Percentiles rank a stretch among this genome's conserved stretches.
Evolutionary conservation across 2,329 filamentous ascomycete genomes (phyloP).

Genomic region (Cytospora schulzeri): DNA sequence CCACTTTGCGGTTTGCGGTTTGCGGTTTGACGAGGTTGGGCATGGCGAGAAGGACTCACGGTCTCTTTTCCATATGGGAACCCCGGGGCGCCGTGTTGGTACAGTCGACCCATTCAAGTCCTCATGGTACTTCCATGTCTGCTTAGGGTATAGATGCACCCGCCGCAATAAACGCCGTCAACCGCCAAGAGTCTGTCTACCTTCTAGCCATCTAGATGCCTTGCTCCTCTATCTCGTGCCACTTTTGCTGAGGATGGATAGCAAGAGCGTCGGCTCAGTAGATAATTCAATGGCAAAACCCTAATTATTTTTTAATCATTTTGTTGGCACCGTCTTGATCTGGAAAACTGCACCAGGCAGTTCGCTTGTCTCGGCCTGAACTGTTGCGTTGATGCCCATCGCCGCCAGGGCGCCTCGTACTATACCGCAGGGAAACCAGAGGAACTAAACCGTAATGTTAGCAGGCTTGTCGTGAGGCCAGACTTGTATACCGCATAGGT

Average conservation of each 20-base stretch:
- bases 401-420: constrained; percentile 91
- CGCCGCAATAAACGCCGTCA: constrained; percentile 21
- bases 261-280: background rate
- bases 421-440: constrained; percentile 94
- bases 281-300: background rate
- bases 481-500: constrained; percentile 2
- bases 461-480: constrained; percentile 2
- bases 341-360: constrained; percentile 91
- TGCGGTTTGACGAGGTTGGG: constrained; percentile 12
- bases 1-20: constrained; percentile 10
- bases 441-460: constrained; percentile 58
- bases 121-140: constrained; percentile 6
- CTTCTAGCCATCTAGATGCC: constrained; percentile 15
- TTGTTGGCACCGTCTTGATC: constrained; percentile 79
- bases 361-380: constrained; percentile 87
- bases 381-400: constrained; percentile 85
- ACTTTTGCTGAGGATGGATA: background rate
- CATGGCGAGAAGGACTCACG: constrained; percentile 18
- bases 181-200: constrained; percentile 11
- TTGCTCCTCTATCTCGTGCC: constrained; percentile 6
- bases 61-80: background rate
- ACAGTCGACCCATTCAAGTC: constrained; percentile 1
- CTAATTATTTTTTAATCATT: constrained; percentile 48
- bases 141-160: constrained; percentile 25
- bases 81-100: background rate